Evolutionary conservation across 169 alveolate genomes (phyloP).

Genomic region (Eimeria praecox): DNA sequence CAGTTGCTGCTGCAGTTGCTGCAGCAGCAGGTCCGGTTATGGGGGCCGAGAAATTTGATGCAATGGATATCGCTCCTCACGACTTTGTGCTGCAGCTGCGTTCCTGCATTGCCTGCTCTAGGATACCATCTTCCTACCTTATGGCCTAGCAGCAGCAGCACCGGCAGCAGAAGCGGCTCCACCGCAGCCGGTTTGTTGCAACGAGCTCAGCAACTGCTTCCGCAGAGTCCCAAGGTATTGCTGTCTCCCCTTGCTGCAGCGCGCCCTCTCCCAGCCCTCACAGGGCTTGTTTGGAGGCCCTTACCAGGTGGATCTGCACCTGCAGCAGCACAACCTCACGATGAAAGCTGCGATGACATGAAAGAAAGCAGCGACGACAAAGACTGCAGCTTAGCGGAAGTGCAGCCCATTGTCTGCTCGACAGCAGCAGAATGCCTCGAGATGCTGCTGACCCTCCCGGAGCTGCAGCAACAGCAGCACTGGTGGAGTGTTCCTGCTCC

Average conservation of each 20-base stretch:
- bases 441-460: constrained; percentile 65
- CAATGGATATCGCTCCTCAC: constrained; percentile 61
- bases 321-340: background rate
- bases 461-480: background rate
- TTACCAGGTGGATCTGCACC: constrained; percentile 54
- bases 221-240: constrained; percentile 19
- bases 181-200: background rate
- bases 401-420: constrained; percentile 19
- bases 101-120: background rate
- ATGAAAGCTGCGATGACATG: background rate
- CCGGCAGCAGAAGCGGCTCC: constrained; percentile 11
- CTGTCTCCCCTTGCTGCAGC: constrained; percentile 68
- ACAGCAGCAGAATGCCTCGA: constrained; percentile 67
- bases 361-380: background rate
- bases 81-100: constrained; percentile 16
- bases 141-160: constrained; percentile 44
- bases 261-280: constrained; percentile 64
- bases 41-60: constrained; percentile 31
- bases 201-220: constrained; percentile 58
- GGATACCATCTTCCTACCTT: background rate
- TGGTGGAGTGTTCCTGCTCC: constrained; percentile 2
- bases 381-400: constrained; percentile 11
- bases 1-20: constrained; percentile 55
- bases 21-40: constrained; percentile 49
- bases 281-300: constrained; percentile 58